Percentiles rank a stretch among this genome's conserved stretches.
phyloP scores from a whole-genome alignment of 495 filamentous ascomycete species.

The Tuber magnatum region DNA sequence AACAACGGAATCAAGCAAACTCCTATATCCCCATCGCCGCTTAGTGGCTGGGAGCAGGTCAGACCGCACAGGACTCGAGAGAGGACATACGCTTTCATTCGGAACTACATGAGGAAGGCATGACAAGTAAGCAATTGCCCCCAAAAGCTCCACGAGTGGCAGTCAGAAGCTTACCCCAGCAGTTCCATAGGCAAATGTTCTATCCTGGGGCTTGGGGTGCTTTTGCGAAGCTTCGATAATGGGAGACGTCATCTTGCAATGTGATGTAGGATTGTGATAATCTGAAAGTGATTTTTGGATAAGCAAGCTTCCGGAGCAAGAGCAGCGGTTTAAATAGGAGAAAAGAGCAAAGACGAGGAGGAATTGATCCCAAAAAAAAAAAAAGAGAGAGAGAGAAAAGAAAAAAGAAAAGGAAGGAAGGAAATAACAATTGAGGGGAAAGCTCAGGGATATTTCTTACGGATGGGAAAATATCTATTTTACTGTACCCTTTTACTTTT shows the following conservation, averaged over 20 bases:
- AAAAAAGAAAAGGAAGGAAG: too few species aligned
- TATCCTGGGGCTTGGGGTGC: constrained; percentile 61
- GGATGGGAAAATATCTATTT: neutral
- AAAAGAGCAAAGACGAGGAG: neutral
- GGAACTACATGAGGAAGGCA: constrained; percentile 50
- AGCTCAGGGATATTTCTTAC: neutral
- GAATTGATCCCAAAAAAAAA: neutral
- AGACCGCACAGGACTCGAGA: constrained; percentile 40
- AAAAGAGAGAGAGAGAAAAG: too few species aligned
- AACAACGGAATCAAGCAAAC: constrained; percentile 77
- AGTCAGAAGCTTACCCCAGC: constrained; percentile 60
- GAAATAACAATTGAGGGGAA: neutral
- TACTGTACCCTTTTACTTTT: too few species aligned
- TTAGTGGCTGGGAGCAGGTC: constrained; percentile 19
- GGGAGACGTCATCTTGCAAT: constrained; percentile 37
- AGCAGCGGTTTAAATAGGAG: neutral
- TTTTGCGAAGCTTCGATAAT: constrained; percentile 57
- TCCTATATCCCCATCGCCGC: constrained; percentile 45
- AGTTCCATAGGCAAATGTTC: constrained; percentile 84
- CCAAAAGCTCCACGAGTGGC: constrained; percentile 18
- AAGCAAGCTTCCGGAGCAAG: neutral
- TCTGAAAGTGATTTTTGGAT: neutral
- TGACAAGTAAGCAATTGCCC: constrained; percentile 32
- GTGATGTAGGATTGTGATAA: neutral
- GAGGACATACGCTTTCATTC: constrained; percentile 65